phyloP scores from a whole-genome alignment of 2,329 filamentous ascomycete species.

The Penicillium brevicompactum region DNA sequence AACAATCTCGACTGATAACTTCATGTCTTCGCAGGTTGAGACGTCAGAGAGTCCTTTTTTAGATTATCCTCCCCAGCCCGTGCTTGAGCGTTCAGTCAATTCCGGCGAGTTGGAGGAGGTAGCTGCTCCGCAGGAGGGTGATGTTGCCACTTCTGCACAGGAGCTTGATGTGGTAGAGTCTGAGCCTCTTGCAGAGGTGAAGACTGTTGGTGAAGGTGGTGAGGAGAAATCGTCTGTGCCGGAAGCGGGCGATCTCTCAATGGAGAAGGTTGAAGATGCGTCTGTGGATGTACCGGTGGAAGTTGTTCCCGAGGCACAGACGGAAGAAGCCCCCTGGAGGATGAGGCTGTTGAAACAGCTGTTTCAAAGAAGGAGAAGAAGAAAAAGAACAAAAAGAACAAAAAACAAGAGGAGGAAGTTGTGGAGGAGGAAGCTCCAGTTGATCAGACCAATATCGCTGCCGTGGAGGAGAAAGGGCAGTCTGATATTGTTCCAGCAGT shows the following conservation, averaged over 20 bases:
- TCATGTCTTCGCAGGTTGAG: conserved; percentile 48
- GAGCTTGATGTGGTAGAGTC: conserved; percentile 8
- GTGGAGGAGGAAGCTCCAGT: conserved; percentile 2
- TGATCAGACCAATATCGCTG: conserved; percentile 4
- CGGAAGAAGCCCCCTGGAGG: conserved; percentile 2
- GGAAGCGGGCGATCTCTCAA: conserved; percentile 3
- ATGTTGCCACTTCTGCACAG: neutral
- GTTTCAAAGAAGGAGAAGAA: conserved; percentile 25
- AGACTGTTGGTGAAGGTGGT: neutral
- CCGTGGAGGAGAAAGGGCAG: conserved; percentile 22
- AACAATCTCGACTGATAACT: conserved; percentile 48
- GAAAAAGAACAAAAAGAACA: conserved; percentile 25
- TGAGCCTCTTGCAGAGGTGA: neutral
- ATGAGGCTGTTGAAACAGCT: conserved; percentile 10
- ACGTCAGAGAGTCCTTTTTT: conserved; percentile 33
- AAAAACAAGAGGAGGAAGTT: conserved; percentile 13
- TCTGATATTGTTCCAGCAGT: conserved; percentile 6
- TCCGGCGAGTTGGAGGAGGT: conserved; percentile 21
- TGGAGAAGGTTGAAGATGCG: conserved; percentile 7
- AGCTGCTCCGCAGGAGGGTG: conserved; percentile 12
- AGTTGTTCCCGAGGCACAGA: neutral
- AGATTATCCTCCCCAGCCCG: conserved; percentile 35
- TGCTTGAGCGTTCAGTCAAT: conserved; percentile 29
- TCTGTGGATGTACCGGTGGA: conserved; percentile 9
- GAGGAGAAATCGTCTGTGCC: conserved; percentile 4